A percentile compares a stretch with the other conserved stretches of the same genome.
phyloP scores from a whole-genome alignment of 495 filamentous ascomycete species.

The Hypoxylon lienhwacheense region DNA sequence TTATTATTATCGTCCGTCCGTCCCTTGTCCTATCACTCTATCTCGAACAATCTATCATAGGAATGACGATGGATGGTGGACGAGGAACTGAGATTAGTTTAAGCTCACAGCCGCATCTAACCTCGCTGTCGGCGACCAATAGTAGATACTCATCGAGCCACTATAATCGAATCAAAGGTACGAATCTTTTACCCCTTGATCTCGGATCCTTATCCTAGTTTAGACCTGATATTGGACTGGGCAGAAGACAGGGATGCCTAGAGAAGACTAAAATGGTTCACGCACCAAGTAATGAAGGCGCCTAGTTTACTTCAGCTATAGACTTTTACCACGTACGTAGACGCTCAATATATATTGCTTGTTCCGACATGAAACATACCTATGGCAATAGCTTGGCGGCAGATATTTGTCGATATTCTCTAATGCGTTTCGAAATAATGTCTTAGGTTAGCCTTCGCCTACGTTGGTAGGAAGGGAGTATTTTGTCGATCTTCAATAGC shows the following conservation, averaged over 20 bases:
- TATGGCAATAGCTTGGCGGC: background rate
- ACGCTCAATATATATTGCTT: too few species aligned
- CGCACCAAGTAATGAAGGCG: too few species aligned
- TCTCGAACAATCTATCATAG: background rate
- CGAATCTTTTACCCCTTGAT: slow-evolving; percentile 4
- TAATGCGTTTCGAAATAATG: background rate
- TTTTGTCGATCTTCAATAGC: background rate
- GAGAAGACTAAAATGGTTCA: too few species aligned
- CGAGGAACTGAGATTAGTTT: slow-evolving; percentile 26
- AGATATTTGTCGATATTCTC: too few species aligned
- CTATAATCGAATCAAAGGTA: background rate
- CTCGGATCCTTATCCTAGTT: background rate
- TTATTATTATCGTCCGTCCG: background rate
- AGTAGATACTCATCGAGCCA: too few species aligned
- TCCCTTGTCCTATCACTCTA: background rate
- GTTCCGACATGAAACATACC: background rate
- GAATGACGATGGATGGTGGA: background rate
- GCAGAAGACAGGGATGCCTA: slow-evolving; percentile 1
- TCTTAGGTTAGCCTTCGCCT: background rate
- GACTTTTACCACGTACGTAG: too few species aligned
- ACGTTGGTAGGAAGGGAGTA: background rate
- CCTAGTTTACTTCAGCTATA: too few species aligned
- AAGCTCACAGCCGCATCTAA: slow-evolving; percentile 29
- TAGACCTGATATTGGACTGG: background rate
- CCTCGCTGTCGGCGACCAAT: slow-evolving; percentile 9